Evolutionary conservation across 345 rosid genomes (phyloP), one percentile per base, ranked within the genome.

Genomic region (Brassica nigra): DNA sequence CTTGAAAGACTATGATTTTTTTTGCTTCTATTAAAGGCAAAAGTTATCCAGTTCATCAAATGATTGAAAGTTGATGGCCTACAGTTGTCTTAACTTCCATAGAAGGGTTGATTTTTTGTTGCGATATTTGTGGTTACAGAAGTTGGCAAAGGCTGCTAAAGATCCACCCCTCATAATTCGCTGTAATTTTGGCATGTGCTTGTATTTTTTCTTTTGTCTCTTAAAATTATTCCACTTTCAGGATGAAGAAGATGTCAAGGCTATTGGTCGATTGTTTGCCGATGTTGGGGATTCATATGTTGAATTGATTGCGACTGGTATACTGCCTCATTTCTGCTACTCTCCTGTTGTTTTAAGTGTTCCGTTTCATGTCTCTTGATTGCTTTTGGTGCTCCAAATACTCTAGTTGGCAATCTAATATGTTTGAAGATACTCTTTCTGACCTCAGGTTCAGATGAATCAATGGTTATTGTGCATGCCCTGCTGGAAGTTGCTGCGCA

Each of bases 191-290:
- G 55, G 81, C 62, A 61, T 59, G 58, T 67, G 29, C 52, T 58
- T 73, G 64, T 62, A 18, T 6, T 72, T 68, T 59, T 62, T 52
- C 66, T 44, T 37, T 62, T 52, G 30, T 42, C 67, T 62, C 82
- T 81, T 81, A 28, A 5, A 39, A 72, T 23, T 12, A 39, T 71
- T 66, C 81, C 70, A 31, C 80, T 82, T 66, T 74, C 89, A 95
- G 98, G 99, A 95, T 82, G 99, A 93, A 76, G 99, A 95, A 85
- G 99, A 93, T 85, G 89, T 93, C 84, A 95, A 93, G 84, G 98
- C 99, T 77, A 93, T 95, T 76, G 99, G 95, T 82, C 90, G 97
- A 70, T 87, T 95, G 81, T 91, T 95, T 69, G 97, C 99, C 71
- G 99, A 93, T 79, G 88, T 93, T 86, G 99, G 99, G 55, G 99